Evolutionary conservation across 2,329 filamentous ascomycete species (phyloP).

Genomic region (Cladosporium oxysporum): DNA sequence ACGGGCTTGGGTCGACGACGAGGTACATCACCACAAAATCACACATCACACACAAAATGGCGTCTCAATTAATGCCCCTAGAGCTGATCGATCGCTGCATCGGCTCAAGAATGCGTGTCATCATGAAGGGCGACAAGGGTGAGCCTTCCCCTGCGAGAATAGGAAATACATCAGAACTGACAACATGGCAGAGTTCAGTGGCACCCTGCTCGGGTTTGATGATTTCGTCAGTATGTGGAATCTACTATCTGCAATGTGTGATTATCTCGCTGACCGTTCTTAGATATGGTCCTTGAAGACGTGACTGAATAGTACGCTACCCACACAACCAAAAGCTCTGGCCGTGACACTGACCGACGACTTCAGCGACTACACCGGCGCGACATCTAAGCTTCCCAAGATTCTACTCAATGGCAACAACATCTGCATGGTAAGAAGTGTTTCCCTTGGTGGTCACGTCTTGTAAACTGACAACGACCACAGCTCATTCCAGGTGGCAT

Average conservation of each 20-base stretch:
- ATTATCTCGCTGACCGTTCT: background rate
- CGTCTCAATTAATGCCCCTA: slow-evolving; percentile 41
- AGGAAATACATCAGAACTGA: background rate
- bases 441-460: background rate
- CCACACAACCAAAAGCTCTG: background rate
- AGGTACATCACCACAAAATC: slow-evolving; percentile 36
- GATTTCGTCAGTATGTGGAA: slow-evolving; percentile 95
- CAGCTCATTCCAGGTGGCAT: slow-evolving; percentile 31
- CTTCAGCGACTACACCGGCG: slow-evolving; percentile 81
- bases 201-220: slow-evolving; percentile 91
- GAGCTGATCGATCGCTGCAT: slow-evolving; percentile 99
- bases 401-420: slow-evolving; percentile 98
- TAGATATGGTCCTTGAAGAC: slow-evolving; percentile 97
- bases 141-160: slow-evolving; percentile 25
- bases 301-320: slow-evolving; percentile 84
- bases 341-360: slow-evolving; percentile 12
- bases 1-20: background rate
- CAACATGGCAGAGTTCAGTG: slow-evolving; percentile 75
- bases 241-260: background rate
- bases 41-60: slow-evolving; percentile 25
- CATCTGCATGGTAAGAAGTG: slow-evolving; percentile 85
- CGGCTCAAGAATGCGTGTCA: slow-evolving; percentile 94
- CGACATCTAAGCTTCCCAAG: slow-evolving; percentile 86
- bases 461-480: background rate
- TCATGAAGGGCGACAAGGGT: slow-evolving; percentile 99